Base-by-base conservation (phyloP, 208 protist species). In the Acanthamoeba triangularis region DNA sequence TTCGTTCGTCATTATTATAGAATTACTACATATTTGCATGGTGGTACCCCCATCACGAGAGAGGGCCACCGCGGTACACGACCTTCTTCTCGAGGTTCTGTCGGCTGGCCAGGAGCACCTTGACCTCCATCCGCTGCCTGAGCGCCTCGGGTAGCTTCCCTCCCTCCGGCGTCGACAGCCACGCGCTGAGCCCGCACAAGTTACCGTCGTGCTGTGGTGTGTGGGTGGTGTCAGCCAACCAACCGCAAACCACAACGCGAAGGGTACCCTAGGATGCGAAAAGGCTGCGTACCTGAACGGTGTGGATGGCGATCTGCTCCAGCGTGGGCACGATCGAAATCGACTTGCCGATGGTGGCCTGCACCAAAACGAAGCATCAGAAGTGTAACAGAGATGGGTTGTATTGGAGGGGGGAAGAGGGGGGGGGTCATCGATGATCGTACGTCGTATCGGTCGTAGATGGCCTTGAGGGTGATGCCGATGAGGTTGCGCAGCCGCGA, bases 291-390 rank as follows among this genome's bases (percentile, higher is more conserved):
- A 84, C 74, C 85, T 92, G 85, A 44, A 93, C 33, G 16, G 30
- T 56, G 63, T 93, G 88, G n/a, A 93, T 78, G 69, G 65, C 41
- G 28, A 93, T 93, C 88, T 93, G 88, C 88, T 93, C 88, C 10
- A 93, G 88, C 35, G 88, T 80, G 41, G 88, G 88, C 44, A 78
- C 65, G 30, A 78, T 56, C 14, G 44, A 59, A 2, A 93, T 74
- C 33, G 88, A 93, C 88, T 82, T 74, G 69, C 88, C 88, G 44
- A 78, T 72, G n/a, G 25, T 93, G 37, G 65, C 61, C 61, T 65
- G 56, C 18, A 35, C 2, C n/a, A 3, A 25, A 35, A n/a, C n/a
- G n/a, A n/a, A n/a, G n/a, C n/a, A n/a, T n/a, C n/a, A n/a, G n/a
- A n/a, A n/a, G n/a, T n/a, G n/a, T n/a, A n/a, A n/a, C n/a, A n/a